Conservation (phyloP, 2,329 filamentous ascomycete genomes). For the Fusarium sp. region DNA sequence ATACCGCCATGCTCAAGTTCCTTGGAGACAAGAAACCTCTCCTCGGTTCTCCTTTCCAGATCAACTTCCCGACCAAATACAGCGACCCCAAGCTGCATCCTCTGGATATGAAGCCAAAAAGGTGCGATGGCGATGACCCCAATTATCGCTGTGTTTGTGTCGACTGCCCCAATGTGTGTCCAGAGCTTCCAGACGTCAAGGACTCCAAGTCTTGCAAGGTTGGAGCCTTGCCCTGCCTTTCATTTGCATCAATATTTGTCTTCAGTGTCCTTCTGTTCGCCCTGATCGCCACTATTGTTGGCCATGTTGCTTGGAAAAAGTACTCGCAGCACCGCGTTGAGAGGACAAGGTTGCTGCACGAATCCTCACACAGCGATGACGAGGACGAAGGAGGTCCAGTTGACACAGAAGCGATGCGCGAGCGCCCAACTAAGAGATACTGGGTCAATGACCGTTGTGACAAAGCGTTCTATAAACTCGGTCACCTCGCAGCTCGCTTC, state of each 20-base stretch:
- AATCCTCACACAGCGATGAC: conserved; percentile 85
- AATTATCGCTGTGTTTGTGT: conserved; percentile 91
- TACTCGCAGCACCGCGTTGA: conserved; percentile 81
- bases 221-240: conserved; percentile 89
- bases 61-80: conserved; percentile 82
- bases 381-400: conserved; percentile 89
- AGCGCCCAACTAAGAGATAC: conserved; percentile 83
- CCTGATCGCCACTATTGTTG: conserved; percentile 73
- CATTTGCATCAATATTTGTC: conserved; percentile 88
- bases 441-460: conserved; percentile 86
- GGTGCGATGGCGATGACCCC: conserved; percentile 89
- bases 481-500: conserved; percentile 82
- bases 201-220: conserved; percentile 80
- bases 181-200: conserved; percentile 80
- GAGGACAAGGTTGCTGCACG: conserved; percentile 86
- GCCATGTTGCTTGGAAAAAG: conserved; percentile 79
- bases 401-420: conserved; percentile 78
- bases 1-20: conserved; percentile 87
- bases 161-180: conserved; percentile 89
- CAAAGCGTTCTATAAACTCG: conserved; percentile 80
- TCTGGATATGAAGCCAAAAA: conserved; percentile 77
- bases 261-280: conserved; percentile 81
- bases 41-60: conserved; percentile 95
- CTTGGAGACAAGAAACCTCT: conserved; percentile 86
- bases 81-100: conserved; percentile 76